Percentiles rank a stretch among this genome's conserved stretches.
Conservation (phyloP, 2,329 filamentous ascomycete genomes). For the Byssochlamys sp. region DNA sequence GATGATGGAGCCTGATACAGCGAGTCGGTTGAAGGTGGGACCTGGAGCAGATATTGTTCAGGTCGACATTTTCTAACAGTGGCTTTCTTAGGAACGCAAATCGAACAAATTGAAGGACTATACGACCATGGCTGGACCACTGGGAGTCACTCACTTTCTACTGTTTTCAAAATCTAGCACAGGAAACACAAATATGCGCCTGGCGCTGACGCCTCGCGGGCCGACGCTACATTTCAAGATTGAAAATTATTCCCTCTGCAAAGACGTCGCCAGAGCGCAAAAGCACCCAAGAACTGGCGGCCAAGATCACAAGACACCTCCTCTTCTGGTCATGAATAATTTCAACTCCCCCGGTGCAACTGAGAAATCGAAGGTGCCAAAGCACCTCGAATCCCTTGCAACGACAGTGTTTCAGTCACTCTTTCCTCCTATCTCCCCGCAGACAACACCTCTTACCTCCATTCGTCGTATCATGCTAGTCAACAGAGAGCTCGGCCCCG, state of each 20-base stretch:
- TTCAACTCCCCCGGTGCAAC: conserved; percentile 58
- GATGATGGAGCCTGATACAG: conserved; percentile 95
- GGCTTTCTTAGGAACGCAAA: conserved; percentile 55
- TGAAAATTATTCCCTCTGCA: conserved; percentile 86
- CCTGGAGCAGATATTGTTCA: background rate
- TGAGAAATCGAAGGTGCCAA: conserved; percentile 62
- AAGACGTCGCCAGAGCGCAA: conserved; percentile 75
- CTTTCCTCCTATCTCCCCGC: conserved; percentile 90
- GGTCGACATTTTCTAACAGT: conserved; percentile 3
- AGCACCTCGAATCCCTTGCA: conserved; percentile 82
- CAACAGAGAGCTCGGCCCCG: conserved; percentile 58
- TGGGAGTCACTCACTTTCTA: conserved; percentile 85
- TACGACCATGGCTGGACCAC: conserved; percentile 84
- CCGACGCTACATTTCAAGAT: conserved; percentile 91
- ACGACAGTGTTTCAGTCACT: conserved; percentile 93
- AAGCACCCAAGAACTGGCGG: conserved; percentile 72
- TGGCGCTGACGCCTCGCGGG: conserved; percentile 78
- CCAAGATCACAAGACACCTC: conserved; percentile 76
- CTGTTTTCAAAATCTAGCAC: conserved; percentile 82
- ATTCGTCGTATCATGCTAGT: conserved; percentile 84
- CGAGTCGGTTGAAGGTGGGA: conserved; percentile 63
- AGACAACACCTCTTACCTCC: conserved; percentile 78
- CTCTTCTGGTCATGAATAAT: conserved; percentile 96
- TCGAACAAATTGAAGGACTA: conserved; percentile 86
- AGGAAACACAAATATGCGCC: conserved; percentile 84